These are phyloP conservation scores for Mortierella hygrophila DNA, from an alignment of 192 early-diverging fungal genomes.

Conservation along the genomic window DNA sequence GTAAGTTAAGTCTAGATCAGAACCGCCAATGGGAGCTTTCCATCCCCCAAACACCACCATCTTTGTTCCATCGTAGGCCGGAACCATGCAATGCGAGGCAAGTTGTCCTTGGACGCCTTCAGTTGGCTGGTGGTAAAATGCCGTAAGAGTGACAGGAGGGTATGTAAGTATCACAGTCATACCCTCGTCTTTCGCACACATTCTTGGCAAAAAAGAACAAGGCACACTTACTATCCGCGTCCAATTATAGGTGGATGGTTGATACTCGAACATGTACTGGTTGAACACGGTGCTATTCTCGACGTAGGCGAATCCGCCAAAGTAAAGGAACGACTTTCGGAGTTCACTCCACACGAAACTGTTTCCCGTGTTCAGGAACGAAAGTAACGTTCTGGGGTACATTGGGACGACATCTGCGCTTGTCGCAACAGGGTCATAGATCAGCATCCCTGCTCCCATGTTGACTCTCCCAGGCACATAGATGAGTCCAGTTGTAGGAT, in stretches of 20 bases:
- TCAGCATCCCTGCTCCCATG: not conserved
- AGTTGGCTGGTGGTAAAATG: not conserved
- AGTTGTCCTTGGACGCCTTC: not conserved
- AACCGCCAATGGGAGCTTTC: not conserved
- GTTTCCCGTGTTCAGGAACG: not conserved
- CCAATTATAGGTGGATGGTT: conserved; percentile 3
- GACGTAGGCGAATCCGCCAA: not conserved
- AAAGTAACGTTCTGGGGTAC: not conserved
- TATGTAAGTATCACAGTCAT: not conserved
- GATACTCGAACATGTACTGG: conserved; percentile 1
- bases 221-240: not conserved
- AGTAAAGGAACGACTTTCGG: not conserved
- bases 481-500: conserved; percentile 6
- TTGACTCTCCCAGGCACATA: not conserved
- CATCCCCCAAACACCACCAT: conserved; percentile 24
- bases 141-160: not conserved
- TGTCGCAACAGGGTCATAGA: not conserved
- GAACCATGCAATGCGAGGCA: conserved; percentile 6
- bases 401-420: not conserved
- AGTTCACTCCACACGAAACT: not conserved
- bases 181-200: not conserved
- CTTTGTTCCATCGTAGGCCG: conserved; percentile 9
- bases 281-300: not conserved
- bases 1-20: not conserved
- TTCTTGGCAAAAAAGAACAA: not conserved